Base-by-base conservation (phyloP, 83 land plant species). In the Isoetes engelmannii region DNA sequence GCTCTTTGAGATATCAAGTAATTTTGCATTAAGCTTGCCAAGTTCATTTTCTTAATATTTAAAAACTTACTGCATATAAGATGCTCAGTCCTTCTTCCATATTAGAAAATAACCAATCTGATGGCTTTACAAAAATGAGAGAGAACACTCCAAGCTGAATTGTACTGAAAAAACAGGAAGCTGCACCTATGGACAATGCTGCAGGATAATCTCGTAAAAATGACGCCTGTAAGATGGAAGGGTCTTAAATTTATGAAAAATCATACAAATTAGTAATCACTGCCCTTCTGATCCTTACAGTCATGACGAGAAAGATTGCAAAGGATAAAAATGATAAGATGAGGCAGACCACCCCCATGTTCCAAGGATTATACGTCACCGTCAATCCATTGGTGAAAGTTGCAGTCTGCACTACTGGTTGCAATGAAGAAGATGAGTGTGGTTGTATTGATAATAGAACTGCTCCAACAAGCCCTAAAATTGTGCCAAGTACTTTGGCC, bases 21-120 rank as follows among this genome's bases (percentile, higher is more conserved):
- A n/a, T 6, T 42, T 9, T n/a, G 28, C 28, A 42, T 15, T 21
- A 5, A 63, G 8, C 6, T 37, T 19, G 44, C 7, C 9, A 7
- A 6, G 17, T 12, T 12, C 10, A 18, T 12, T 12, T 7, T 18
- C 7, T 59, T 59, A 18, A 17, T 59, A 7, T 6, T 12, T 12
- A 17, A 18, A 6, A 6, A 20, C 66, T 63, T 63, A 63, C 66
- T 7, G 66, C 66, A 63, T 63, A 63, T 42, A 63, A 28, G 6
- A 63, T 43, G 45, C 28, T 42, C 10, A 43, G n/a, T 7, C n/a
- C 45, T 43, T 63, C 66, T 5, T 13, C 13, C 28, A 28, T 63
- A 6, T 15, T 15, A 43, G 45, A 20, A 9, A 63, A 6, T 28
- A 37, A 37, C 66, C 66, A 63, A 46, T n/a, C n/a, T 37, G 8